Percentiles rank a stretch among this genome's conserved stretches.
Conservation (phyloP, 1,284 basidiomycete species). For the Erythrobasidium hasegawianum region DNA sequence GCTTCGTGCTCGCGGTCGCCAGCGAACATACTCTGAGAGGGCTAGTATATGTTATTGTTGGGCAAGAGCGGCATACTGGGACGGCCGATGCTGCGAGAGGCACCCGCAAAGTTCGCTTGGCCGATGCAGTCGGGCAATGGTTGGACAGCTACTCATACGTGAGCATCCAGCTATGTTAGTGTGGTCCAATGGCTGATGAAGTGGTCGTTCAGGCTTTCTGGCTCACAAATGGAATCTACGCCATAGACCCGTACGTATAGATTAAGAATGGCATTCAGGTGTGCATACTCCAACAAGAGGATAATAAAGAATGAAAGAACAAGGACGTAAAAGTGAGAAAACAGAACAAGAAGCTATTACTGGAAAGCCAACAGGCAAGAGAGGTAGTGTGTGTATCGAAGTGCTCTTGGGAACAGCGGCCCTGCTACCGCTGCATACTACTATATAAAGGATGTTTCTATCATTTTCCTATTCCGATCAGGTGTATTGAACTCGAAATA, state of each 20-base stretch:
- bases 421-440: too few species aligned
- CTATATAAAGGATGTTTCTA: too few species aligned
- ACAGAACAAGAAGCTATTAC: neutral
- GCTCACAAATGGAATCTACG: constrained; percentile 17
- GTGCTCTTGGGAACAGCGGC: too few species aligned
- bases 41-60: constrained; percentile 73
- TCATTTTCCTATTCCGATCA: too few species aligned
- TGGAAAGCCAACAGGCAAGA: neutral
- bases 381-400: neutral
- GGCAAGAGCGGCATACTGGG: constrained; percentile 92
- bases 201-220: constrained; percentile 11
- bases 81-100: constrained; percentile 75
- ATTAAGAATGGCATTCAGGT: neutral
- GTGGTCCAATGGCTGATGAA: neutral
- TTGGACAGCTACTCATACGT: constrained; percentile 60
- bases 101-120: constrained; percentile 73
- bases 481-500: too few species aligned
- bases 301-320: neutral
- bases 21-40: constrained; percentile 53
- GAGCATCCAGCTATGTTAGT: neutral
- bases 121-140: constrained; percentile 79
- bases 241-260: constrained; percentile 24
- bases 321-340: neutral
- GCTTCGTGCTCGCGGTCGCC: constrained; percentile 68
- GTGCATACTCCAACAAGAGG: neutral